Evolutionary conservation across 176 grass and related monocot species (phyloP), one percentile per base, ranked within the genome.

Genomic region (Alloteropsis semialata): DNA sequence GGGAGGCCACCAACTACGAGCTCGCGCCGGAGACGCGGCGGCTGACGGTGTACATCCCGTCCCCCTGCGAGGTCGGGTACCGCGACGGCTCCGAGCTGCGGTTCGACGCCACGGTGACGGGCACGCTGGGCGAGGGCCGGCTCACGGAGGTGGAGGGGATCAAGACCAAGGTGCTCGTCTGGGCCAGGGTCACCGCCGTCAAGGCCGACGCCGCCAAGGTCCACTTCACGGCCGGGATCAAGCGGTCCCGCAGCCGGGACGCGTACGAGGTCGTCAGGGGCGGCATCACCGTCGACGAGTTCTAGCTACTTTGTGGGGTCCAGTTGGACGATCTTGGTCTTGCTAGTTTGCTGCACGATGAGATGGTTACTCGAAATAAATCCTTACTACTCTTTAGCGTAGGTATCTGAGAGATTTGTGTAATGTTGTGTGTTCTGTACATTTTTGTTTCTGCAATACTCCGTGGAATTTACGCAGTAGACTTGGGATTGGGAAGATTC

Each of bases 81-180:
- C 80, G 89, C 58, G 93, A 99, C 76, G 89, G 91, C 73, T 99
- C 93, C 4, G 80, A 92, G 72, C 66, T 99, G 91, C 88, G 96
- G 29, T 96, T 96, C 80, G 82, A 74, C 79, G 82, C 87, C 79
- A 83, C 68, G 66, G 96, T 93, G 57, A 21, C 83, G 0, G 96
- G 76, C 22, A 85, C 81, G 79, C 82, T 99, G 34, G 93, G 88
- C 72, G 90, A 92, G 11, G 93, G 91, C 5, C 84, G 89, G 27
- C 72, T 99, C 4, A 51, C 82, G 16, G 90, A 88, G 21, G 79
- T 99, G 24, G 91, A 96, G 43, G 96, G 96, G 32, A 70, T 99
- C 48, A 99, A 99, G 89, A 95, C 96, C 77, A 99, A 99, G 82
- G 89, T 93, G 77, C 79, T 99, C 82, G 79, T 96, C 65, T 99